Percentiles rank a stretch among this genome's conserved stretches.
Evolutionary conservation across 2,329 filamentous ascomycete species (phyloP).

Genomic region (Epichloe sibirici): DNA sequence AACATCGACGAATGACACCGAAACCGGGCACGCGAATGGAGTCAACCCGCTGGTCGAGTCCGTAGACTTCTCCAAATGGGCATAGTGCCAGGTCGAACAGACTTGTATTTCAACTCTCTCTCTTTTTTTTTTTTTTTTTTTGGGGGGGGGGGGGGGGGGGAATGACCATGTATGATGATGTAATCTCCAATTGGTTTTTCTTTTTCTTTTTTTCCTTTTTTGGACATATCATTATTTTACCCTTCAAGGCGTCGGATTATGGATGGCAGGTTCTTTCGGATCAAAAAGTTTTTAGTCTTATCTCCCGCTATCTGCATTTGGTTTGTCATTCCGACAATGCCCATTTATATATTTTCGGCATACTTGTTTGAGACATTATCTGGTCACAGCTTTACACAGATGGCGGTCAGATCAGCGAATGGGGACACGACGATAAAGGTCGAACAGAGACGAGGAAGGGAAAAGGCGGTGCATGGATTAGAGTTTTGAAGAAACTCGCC

Average conservation of each 20-base stretch:
- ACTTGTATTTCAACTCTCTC: not conserved
- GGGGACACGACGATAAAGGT: not conserved
- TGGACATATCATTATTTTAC: not conserved
- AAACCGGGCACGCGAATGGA: constrained; percentile 25
- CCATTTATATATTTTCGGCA: constrained; percentile 2
- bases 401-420: not conserved
- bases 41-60: constrained; percentile 23
- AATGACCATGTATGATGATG: constrained; percentile 1
- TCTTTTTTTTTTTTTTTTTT: no score
- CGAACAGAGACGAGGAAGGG: not conserved
- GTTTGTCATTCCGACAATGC: not conserved
- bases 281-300: constrained; percentile 1
- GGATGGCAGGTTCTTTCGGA: not conserved
- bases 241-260: constrained; percentile 1
- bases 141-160: no score
- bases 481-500: not conserved
- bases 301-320: not conserved
- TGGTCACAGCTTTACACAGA: not conserved
- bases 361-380: not conserved
- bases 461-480: not conserved
- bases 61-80: constrained; percentile 29
- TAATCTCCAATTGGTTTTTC: not conserved
- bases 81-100: constrained; percentile 8
- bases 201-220: not conserved
- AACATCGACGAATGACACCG: constrained; percentile 42